A percentile compares a stretch with the other conserved stretches of the same genome.
These are phyloP conservation scores for Nicotiana attenuata DNA, from an alignment of 257 asterid species.

Conservation along the genomic window DNA sequence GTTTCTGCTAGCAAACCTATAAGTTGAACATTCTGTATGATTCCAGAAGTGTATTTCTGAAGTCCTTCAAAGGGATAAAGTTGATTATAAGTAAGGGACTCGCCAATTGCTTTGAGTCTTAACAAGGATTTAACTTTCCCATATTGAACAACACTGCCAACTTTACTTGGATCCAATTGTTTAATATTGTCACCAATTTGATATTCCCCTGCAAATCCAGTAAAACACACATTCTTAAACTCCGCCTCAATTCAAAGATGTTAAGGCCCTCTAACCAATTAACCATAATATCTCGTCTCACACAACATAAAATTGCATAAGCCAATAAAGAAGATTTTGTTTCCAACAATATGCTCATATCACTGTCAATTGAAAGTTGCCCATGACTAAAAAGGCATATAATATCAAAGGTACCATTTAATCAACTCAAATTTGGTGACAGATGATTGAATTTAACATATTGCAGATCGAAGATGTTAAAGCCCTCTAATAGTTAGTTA, in stretches of 20 bases:
- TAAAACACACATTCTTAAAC: conserved; percentile 12
- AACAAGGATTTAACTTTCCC: conserved; percentile 44
- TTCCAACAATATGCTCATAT: background rate
- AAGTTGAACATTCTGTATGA: too few relatives aligned
- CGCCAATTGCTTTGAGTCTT: conserved; percentile 48
- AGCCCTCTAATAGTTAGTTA: background rate
- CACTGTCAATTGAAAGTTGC: background rate
- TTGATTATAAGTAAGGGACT: conserved; percentile 67
- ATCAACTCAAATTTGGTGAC: background rate
- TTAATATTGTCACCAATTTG: conserved; percentile 64
- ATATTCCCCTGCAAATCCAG: conserved; percentile 53
- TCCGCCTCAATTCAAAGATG: background rate
- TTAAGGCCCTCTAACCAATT: background rate
- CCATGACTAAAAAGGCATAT: background rate
- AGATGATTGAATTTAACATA: background rate
- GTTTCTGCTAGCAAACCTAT: too few relatives aligned
- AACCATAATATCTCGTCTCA: background rate
- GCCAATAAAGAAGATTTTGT: background rate
- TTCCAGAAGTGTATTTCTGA: too few relatives aligned
- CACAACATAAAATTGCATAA: background rate
- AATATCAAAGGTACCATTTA: background rate
- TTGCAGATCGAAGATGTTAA: background rate
- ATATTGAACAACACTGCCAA: conserved; percentile 77
- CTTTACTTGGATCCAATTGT: conserved; percentile 56
- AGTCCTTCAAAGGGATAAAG: too few relatives aligned